phyloP scores from a whole-genome alignment of 345 rosid genomes.

The Triadica sebifera region DNA sequence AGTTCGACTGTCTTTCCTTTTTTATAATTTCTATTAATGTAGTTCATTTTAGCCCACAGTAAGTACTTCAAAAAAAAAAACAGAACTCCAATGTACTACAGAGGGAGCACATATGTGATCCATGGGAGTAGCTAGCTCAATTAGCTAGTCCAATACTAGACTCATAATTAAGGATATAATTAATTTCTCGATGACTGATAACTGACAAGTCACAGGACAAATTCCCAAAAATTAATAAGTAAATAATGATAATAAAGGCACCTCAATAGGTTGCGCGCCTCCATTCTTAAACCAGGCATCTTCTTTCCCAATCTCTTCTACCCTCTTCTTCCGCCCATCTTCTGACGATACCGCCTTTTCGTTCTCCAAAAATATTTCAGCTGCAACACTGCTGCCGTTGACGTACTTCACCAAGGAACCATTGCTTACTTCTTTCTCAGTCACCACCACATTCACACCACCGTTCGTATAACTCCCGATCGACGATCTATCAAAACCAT shows the following conservation, averaged over 20 bases:
- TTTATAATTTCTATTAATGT: background rate
- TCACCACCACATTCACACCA: slow-evolving; percentile 19
- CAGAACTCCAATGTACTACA: no score
- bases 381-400: slow-evolving; percentile 37
- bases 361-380: slow-evolving; percentile 25
- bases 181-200: background rate
- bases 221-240: background rate
- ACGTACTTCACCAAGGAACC: slow-evolving; percentile 67
- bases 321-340: slow-evolving; percentile 74
- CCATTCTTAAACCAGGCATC: slow-evolving; percentile 85
- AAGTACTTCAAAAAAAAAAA: no score
- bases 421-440: slow-evolving; percentile 24
- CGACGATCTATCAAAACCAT: slow-evolving; percentile 23
- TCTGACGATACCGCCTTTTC: slow-evolving; percentile 36
- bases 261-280: slow-evolving; percentile 49
- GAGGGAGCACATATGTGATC: no score
- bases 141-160: background rate
- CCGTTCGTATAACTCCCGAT: slow-evolving; percentile 32
- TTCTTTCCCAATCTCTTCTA: slow-evolving; percentile 93
- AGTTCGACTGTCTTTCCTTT: no score
- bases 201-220: background rate
- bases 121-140: background rate
- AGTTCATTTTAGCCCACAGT: no score
- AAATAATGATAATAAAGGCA: slow-evolving; percentile 6
- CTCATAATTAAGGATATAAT: background rate